phyloP scores from a whole-genome alignment of 805 yeast genomes.

The Candida insectorum region DNA sequence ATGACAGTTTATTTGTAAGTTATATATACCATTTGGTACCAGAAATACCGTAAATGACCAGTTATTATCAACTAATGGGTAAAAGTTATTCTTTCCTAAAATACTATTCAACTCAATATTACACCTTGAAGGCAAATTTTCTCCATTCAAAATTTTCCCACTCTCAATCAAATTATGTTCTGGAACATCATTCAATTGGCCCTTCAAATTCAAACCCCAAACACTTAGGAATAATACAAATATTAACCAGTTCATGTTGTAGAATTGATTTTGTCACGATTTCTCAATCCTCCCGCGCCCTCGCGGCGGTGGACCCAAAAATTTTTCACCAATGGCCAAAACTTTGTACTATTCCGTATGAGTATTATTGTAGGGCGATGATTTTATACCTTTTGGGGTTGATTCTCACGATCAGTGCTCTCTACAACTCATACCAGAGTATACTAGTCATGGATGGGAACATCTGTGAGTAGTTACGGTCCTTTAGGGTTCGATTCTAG shows the following conservation, averaged over 20 bases:
- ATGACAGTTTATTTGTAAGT: conserved; percentile 30
- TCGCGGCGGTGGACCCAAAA: conserved; percentile 2
- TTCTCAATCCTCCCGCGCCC: too few species aligned
- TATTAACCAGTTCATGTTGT: too few species aligned
- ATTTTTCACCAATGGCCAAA: conserved; percentile 1
- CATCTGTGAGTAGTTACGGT: conserved; percentile 41
- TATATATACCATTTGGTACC: conserved; percentile 41
- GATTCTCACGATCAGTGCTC: conserved; percentile 39
- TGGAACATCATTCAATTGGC: neutral
- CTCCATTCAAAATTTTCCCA: conserved; percentile 28
- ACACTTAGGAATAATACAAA: too few species aligned
- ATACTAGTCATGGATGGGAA: conserved; percentile 25
- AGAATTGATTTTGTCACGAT: too few species aligned
- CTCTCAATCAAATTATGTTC: conserved; percentile 7
- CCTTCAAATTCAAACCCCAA: neutral
- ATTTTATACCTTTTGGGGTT: conserved; percentile 17
- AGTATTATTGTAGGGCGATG: conserved; percentile 50
- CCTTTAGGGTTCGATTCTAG: conserved; percentile 35
- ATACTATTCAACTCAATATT: conserved; percentile 24
- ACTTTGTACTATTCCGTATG: conserved; percentile 28
- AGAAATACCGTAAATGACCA: too few species aligned
- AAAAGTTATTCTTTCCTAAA: conserved; percentile 19
- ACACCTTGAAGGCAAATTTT: conserved; percentile 31
- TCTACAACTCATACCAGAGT: conserved; percentile 50
- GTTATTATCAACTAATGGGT: too few species aligned